phyloP scores from a whole-genome alignment of 2,329 filamentous ascomycete species.

The Nothophoma quercina region DNA sequence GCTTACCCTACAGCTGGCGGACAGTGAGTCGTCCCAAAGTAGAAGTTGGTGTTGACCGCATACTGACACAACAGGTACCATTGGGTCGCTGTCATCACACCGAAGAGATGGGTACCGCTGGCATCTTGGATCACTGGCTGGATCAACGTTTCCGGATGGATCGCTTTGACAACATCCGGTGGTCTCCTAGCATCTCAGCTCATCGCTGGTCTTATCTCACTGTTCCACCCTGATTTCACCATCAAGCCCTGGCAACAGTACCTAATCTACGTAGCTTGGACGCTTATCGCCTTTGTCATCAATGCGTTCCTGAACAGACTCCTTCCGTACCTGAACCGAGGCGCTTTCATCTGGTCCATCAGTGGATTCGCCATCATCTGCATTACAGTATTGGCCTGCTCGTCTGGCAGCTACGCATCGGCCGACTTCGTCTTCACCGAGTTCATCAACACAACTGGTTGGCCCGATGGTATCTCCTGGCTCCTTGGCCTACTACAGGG shows the following conservation, averaged over 20 bases:
- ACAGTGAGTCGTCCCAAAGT: conserved; percentile 28
- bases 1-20: conserved; percentile 63
- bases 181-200: conserved; percentile 73
- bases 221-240: conserved; percentile 67
- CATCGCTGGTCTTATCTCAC: conserved; percentile 69
- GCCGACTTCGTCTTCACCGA: conserved; percentile 70
- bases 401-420: conserved; percentile 69
- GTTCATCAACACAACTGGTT: conserved; percentile 73
- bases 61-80: conserved; percentile 63
- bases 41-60: conserved; percentile 25
- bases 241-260: conserved; percentile 74
- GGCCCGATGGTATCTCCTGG: conserved; percentile 72
- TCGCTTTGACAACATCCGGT: conserved; percentile 70
- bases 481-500: conserved; percentile 61
- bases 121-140: conserved; percentile 76
- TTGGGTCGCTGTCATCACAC: conserved; percentile 73
- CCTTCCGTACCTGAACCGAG: conserved; percentile 71
- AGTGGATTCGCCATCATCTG: conserved; percentile 73
- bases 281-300: conserved; percentile 66
- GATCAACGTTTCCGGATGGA: conserved; percentile 77
- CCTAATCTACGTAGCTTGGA: conserved; percentile 73
- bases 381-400: conserved; percentile 72
- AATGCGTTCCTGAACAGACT: conserved; percentile 70
- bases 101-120: conserved; percentile 66
- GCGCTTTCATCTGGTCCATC: conserved; percentile 75